Conservation (phyloP, 768 basidiomycete species). For the Russula olivacea region DNA sequence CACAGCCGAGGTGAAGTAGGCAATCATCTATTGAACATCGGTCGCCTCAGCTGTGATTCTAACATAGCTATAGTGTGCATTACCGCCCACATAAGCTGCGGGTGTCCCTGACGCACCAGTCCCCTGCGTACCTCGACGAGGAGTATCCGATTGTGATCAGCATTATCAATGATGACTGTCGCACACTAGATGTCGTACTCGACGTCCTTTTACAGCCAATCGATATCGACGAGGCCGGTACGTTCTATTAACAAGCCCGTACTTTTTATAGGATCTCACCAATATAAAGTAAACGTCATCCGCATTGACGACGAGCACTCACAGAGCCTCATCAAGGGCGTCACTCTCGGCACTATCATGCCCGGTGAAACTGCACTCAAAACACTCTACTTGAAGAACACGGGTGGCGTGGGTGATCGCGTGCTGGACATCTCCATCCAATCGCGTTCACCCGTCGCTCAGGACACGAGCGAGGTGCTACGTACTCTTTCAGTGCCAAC, state of each 20-base stretch:
- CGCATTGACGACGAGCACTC: constrained; percentile 58
- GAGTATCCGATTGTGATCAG: constrained; percentile 66
- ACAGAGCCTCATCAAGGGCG: constrained; percentile 64
- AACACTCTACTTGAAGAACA: constrained; percentile 55
- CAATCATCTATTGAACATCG: neutral
- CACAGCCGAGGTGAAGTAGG: constrained; percentile 45
- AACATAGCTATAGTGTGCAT: constrained; percentile 43
- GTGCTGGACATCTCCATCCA: constrained; percentile 78
- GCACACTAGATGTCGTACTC: constrained; percentile 59
- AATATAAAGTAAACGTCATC: constrained; percentile 51
- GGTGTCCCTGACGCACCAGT: constrained; percentile 50
- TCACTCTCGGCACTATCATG: constrained; percentile 56
- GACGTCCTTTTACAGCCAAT: constrained; percentile 78
- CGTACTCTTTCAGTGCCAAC: constrained; percentile 64
- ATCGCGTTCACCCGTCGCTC: constrained; percentile 38
- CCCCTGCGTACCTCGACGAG: constrained; percentile 78
- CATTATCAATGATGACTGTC: constrained; percentile 65
- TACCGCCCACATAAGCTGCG: constrained; percentile 55
- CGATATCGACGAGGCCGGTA: constrained; percentile 68
- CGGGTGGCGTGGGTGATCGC: constrained; percentile 62
- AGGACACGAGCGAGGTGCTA: constrained; percentile 51
- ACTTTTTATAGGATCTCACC: neutral
- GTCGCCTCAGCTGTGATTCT: constrained; percentile 13
- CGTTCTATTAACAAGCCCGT: constrained; percentile 25
- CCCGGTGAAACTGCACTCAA: constrained; percentile 55